Conservation (phyloP, 2,329 filamentous ascomycete species). For the Aurifilum marmelostoma region DNA sequence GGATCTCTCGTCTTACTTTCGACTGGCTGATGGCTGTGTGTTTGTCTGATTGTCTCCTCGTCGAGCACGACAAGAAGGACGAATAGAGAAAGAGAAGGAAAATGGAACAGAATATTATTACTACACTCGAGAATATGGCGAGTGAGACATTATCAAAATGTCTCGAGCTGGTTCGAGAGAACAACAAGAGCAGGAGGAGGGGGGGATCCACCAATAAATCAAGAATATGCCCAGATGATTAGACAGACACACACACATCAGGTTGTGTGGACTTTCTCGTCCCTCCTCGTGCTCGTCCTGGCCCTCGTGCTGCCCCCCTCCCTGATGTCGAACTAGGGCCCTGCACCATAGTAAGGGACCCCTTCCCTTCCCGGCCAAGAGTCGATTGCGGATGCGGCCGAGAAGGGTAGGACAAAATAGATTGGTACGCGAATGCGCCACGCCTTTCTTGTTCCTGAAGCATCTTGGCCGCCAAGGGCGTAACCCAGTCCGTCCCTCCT, state of each 20-base stretch:
- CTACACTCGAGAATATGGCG: not conserved
- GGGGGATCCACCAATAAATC: not conserved
- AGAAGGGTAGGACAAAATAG: not conserved
- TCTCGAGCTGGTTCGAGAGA: not conserved
- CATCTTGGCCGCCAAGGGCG: not conserved
- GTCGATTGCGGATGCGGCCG: not conserved
- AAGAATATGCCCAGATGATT: not conserved
- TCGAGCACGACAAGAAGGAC: not conserved
- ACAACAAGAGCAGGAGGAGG: not conserved
- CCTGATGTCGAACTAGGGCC: not conserved
- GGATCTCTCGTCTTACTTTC: not conserved
- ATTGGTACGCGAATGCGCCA: not conserved
- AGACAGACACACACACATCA: not conserved
- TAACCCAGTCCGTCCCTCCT: not conserved
- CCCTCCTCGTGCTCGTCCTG: not conserved
- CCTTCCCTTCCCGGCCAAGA: not conserved
- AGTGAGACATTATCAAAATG: not conserved
- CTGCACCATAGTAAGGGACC: not conserved
- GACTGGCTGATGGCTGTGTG: not conserved
- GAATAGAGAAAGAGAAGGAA: not conserved
- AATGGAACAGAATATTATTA: not conserved
- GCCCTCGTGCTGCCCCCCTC: not conserved
- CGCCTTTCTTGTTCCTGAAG: not conserved
- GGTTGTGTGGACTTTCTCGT: not conserved
- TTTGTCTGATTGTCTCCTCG: not conserved